Conservation (phyloP, 2,329 filamentous ascomycete species). For the Claviceps fusiformis region DNA sequence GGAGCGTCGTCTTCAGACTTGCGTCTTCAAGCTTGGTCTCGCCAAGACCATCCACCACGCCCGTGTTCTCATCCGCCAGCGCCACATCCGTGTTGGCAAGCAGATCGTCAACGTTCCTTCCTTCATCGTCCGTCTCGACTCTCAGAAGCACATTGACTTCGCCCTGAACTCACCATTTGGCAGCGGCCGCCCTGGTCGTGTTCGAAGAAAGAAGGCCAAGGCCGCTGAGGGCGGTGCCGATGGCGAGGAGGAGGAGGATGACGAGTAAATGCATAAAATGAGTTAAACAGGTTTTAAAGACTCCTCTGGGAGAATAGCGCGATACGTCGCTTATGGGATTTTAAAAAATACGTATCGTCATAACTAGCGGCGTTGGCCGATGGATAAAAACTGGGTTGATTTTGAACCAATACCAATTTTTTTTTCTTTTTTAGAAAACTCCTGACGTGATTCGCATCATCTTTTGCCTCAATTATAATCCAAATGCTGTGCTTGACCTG, state of each 20-base stretch:
- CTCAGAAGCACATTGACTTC: conserved; percentile 99
- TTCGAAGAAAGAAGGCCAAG: conserved; percentile 99
- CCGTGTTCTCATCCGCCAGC: conserved; percentile 98
- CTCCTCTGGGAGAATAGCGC: conserved; percentile 16
- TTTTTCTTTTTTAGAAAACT: background rate
- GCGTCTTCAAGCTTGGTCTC: conserved; percentile 99
- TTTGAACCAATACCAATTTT: conserved; percentile 17
- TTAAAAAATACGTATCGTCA: conserved; percentile 25
- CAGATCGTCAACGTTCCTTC: conserved; percentile 99
- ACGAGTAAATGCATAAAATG: conserved; percentile 41
- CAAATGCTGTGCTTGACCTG: background rate
- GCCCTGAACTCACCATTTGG: conserved; percentile 94
- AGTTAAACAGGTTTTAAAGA: conserved; percentile 17
- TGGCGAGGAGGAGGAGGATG: conserved; percentile 76
- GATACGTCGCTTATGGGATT: conserved; percentile 24
- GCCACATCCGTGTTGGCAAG: conserved; percentile 99
- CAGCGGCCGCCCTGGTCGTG: conserved; percentile 91
- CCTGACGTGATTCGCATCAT: background rate
- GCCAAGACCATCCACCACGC: conserved; percentile 99
- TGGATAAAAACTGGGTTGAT: conserved; percentile 32
- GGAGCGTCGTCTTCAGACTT: conserved; percentile 98
- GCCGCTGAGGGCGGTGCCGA: conserved; percentile 76
- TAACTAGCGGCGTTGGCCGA: conserved; percentile 38
- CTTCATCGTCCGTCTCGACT: conserved; percentile 99
- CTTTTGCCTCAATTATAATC: background rate